A percentile compares a stretch with the other conserved stretches of the same genome.
Conservation (phyloP, 2,329 filamentous ascomycete species). For the Stagonosporopsis tanaceti region DNA sequence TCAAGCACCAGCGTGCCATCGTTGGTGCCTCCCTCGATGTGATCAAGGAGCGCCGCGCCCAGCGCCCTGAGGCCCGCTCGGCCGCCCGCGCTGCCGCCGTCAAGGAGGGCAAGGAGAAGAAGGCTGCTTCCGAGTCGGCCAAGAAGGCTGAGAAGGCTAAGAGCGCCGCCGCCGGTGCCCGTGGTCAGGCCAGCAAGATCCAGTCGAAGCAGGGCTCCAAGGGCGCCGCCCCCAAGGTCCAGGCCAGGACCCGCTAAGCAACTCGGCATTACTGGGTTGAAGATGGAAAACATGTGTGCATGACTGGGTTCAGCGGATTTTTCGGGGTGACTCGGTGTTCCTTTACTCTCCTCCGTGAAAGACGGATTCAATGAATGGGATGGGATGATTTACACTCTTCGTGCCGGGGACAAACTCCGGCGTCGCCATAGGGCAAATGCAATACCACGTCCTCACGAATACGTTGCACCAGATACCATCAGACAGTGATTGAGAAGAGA, state of each 20-base stretch:
- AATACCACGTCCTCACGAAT: conserved; percentile 47
- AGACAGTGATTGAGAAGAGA: neutral
- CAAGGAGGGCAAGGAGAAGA: conserved; percentile 99
- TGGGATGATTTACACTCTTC: conserved; percentile 41
- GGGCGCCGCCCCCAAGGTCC: conserved; percentile 85
- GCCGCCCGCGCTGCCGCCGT: conserved; percentile 90
- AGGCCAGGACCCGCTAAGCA: conserved; percentile 83
- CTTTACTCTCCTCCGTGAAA: conserved; percentile 37
- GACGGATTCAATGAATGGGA: conserved; percentile 42
- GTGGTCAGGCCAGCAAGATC: conserved; percentile 81
- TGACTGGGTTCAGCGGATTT: conserved; percentile 39
- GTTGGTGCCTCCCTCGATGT: conserved; percentile 99
- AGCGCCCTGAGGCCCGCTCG: conserved; percentile 93
- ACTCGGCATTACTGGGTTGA: conserved; percentile 11
- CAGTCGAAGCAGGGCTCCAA: conserved; percentile 97
- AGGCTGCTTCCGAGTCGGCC: conserved; percentile 80
- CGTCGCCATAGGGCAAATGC: conserved; percentile 46
- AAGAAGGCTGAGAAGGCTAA: conserved; percentile 99
- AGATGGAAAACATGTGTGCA: conserved; percentile 29
- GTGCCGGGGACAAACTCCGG: conserved; percentile 39
- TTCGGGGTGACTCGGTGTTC: conserved; percentile 42
- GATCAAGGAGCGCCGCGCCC: conserved; percentile 97
- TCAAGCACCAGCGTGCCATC: conserved; percentile 99
- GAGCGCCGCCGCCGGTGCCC: conserved; percentile 74
- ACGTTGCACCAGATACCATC: conserved; percentile 1